Conservation (phyloP, 495 filamentous ascomycete species). For the Penicillium parvum region DNA sequence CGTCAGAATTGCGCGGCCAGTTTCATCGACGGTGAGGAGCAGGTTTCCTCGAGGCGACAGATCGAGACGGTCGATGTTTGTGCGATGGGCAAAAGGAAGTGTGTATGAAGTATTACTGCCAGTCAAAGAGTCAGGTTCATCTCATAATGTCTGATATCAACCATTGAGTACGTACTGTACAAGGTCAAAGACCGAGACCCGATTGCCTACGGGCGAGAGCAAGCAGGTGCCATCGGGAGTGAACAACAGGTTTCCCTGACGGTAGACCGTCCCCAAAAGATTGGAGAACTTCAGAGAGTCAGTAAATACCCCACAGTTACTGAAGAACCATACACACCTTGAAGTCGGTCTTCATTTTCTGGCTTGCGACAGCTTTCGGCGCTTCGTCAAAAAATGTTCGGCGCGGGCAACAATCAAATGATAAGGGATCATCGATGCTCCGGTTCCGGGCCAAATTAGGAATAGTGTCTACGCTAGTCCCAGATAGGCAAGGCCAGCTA, state of each 20-base stretch:
- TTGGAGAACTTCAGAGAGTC: conserved; percentile 70
- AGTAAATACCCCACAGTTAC: background rate
- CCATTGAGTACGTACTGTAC: conserved; percentile 66
- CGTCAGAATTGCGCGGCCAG: conserved; percentile 87
- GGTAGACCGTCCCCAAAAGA: conserved; percentile 93
- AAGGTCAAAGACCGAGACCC: conserved; percentile 91
- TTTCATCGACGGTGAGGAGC: conserved; percentile 87
- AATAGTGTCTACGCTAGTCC: conserved; percentile 20
- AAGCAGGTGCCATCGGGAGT: conserved; percentile 94
- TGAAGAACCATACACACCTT: conserved; percentile 51
- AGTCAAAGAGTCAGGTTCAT: background rate
- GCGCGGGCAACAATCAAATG: conserved; percentile 12
- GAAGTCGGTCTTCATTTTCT: conserved; percentile 92
- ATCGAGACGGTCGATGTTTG: conserved; percentile 83
- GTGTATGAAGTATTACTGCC: conserved; percentile 91
- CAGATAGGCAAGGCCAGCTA: conserved; percentile 29
- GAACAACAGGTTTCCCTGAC: conserved; percentile 93
- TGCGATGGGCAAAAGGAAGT: conserved; percentile 88
- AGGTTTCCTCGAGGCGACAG: conserved; percentile 86
- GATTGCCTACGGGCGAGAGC: conserved; percentile 94
- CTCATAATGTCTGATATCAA: too few relatives aligned
- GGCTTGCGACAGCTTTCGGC: conserved; percentile 23
- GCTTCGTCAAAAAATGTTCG: conserved; percentile 23
- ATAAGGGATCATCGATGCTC: conserved; percentile 28
- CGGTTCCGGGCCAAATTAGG: conserved; percentile 13